phyloP scores from a whole-genome alignment of 2,329 filamentous ascomycete genomes.

The Simplicillium aogashimaense region DNA sequence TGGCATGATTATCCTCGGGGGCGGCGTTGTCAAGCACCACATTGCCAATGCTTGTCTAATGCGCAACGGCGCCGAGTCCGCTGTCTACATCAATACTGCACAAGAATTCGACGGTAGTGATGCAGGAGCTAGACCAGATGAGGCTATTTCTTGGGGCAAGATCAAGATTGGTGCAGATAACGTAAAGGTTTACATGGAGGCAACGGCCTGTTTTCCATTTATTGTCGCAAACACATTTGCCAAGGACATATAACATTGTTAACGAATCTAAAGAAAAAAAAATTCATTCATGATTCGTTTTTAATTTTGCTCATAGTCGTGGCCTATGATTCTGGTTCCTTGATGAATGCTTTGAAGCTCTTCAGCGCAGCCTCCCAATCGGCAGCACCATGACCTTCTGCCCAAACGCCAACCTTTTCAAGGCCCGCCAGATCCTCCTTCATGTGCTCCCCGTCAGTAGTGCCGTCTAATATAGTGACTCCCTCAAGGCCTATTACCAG shows the following conservation, averaged over 20 bases:
- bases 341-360: conserved; percentile 32
- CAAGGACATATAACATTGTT: conserved; percentile 29
- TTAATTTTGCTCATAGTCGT: too few species aligned
- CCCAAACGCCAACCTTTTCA: conserved; percentile 29
- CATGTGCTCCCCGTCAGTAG: conserved; percentile 36
- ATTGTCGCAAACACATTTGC: conserved; percentile 61
- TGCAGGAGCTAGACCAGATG: conserved; percentile 86
- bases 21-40: conserved; percentile 95
- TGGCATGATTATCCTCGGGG: conserved; percentile 92
- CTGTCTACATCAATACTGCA: conserved; percentile 94
- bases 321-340: conserved; percentile 9
- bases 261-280: conserved; percentile 4
- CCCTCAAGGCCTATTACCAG: conserved; percentile 36
- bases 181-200: conserved; percentile 72
- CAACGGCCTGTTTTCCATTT: conserved; percentile 54
- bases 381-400: conserved; percentile 28
- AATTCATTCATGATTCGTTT: conserved; percentile 3
- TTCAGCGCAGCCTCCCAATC: conserved; percentile 38
- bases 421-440: conserved; percentile 34
- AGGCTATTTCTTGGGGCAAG: conserved; percentile 98
- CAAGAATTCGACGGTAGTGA: conserved; percentile 98
- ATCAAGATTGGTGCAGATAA: conserved; percentile 82
- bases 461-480: conserved; percentile 35
- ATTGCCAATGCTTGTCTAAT: conserved; percentile 97
- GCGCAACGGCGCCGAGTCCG: conserved; percentile 93